Evolutionary conservation across 129 eudicot species (phyloP), one percentile per base, ranked within the genome.

Genomic region (Erigeron canadensis): DNA sequence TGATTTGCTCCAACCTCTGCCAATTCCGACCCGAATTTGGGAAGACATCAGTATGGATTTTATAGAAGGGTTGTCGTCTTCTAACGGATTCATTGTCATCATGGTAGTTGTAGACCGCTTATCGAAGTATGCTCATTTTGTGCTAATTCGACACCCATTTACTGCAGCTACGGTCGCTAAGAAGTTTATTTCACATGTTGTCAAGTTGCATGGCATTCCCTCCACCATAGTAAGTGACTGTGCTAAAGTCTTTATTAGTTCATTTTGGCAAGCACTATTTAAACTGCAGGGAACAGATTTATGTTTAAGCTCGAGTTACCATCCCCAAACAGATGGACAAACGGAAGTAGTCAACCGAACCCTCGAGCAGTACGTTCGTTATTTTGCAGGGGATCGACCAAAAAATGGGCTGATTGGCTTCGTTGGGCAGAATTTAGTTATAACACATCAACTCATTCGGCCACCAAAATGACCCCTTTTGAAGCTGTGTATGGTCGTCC

Each of bases 101-200:
- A 60, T 63, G 46, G 71, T 73, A 1, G 59, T 73, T 0, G 70
- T 73, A 8, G 70, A 73, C 23, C 17, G 77, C 3, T 43, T 63
- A 1, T 73, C 77, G 0, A 73, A 73, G 7, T 73, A 41, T 73
- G 47, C 70, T 7, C 77, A 73, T 63, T 73, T 73, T 47, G 34
- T 46, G 15, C 63, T 15, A 5, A 17, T 63, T 1, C 16, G 48
- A 16, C 70, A 73, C 45, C 77, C 70, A 3, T 63, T 58, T 37
- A 61, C 61, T 5, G 63, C 70, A 5, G 56, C 68, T 8, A 42
- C 68, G 4, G 18, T 72, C 4, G 77, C 77, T 0, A 11, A 56
- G 1, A 63, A 47, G 2, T 70, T 70, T 72, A 39, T 70, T 3
- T 23, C 34, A 23, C 34, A 23, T 23, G 21, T 54, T 17, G 59